phyloP scores from a whole-genome alignment of 495 filamentous ascomycete species.

The Saxispiralis lemnorum region DNA sequence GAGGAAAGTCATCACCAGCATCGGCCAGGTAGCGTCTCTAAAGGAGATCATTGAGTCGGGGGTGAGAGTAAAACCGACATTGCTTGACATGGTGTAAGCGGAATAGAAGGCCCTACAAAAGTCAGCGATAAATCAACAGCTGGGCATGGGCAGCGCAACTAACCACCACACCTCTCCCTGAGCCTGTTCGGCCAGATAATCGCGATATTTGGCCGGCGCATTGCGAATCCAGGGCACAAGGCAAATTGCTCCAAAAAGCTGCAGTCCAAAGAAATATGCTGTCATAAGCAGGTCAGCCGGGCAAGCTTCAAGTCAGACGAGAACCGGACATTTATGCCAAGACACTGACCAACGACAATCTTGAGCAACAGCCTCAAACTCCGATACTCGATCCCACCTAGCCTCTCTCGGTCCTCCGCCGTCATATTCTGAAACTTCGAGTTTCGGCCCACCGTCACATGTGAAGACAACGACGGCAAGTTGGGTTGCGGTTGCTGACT shows the following conservation, averaged over 20 bases:
- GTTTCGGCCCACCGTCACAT: conserved; percentile 77
- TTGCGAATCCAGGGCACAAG: conserved; percentile 63
- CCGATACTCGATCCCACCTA: conserved; percentile 84
- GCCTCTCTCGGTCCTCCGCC: conserved; percentile 72
- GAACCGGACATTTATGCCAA: not conserved
- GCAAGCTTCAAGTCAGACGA: too few species aligned
- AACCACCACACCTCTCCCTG: not conserved
- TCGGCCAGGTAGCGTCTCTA: conserved; percentile 50
- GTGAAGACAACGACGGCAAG: conserved; percentile 47
- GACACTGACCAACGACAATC: conserved; percentile 37
- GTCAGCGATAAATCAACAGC: not conserved
- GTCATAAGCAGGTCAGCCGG: not conserved
- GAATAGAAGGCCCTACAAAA: conserved; percentile 84
- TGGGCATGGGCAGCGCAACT: conserved; percentile 2
- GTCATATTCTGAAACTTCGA: conserved; percentile 79
- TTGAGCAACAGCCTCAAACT: conserved; percentile 67
- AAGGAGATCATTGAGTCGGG: conserved; percentile 87
- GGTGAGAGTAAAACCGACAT: conserved; percentile 62
- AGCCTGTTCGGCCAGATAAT: conserved; percentile 28
- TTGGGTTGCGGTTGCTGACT: not conserved
- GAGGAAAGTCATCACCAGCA: conserved; percentile 58
- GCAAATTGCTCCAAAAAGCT: conserved; percentile 48
- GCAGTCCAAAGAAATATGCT: conserved; percentile 56
- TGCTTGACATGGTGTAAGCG: conserved; percentile 64
- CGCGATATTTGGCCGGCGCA: conserved; percentile 27